Evolutionary conservation across 176 grass and related monocot species (phyloP).

Genomic region (Rhynchospora tenuis): DNA sequence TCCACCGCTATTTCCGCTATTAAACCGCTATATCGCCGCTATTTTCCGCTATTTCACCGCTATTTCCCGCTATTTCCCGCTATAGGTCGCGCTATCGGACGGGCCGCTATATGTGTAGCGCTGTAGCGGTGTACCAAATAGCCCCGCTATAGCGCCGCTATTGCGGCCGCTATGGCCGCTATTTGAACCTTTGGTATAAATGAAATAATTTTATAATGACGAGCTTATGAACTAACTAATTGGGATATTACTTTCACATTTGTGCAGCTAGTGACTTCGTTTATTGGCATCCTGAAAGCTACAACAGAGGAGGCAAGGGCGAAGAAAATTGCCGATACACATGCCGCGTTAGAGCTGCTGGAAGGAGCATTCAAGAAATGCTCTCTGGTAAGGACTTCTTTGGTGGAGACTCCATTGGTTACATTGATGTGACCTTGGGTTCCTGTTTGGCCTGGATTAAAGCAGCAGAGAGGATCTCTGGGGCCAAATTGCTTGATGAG

Average conservation of each 20-base stretch:
- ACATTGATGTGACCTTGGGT: constrained; percentile 43
- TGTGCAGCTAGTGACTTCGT: background rate
- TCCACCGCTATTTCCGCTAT: no score
- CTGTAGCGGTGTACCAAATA: no score
- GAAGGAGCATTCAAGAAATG: background rate
- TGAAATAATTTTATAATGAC: background rate
- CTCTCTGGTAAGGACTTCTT: constrained; percentile 41
- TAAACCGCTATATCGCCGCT: no score
- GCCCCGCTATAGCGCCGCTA: no score
- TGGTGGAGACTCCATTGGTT: constrained; percentile 42
- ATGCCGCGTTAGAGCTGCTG: no score
- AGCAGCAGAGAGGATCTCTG: background rate
- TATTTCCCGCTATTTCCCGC: no score
- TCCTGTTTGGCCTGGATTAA: constrained; percentile 21
- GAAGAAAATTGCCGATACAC: no score
- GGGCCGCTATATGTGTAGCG: no score
- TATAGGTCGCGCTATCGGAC: no score
- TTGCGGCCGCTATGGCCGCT: no score
- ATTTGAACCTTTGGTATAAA: no score
- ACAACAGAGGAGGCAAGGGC: constrained; percentile 1
- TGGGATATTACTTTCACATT: background rate
- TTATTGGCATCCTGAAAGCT: background rate
- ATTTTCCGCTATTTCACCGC: no score
- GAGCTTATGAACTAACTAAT: background rate
- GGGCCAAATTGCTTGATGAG: constrained; percentile 11